Evolutionary conservation across 495 filamentous ascomycete species (phyloP), one percentile per base, ranked within the genome.

Genomic region (Cenococcum geophilum): DNA sequence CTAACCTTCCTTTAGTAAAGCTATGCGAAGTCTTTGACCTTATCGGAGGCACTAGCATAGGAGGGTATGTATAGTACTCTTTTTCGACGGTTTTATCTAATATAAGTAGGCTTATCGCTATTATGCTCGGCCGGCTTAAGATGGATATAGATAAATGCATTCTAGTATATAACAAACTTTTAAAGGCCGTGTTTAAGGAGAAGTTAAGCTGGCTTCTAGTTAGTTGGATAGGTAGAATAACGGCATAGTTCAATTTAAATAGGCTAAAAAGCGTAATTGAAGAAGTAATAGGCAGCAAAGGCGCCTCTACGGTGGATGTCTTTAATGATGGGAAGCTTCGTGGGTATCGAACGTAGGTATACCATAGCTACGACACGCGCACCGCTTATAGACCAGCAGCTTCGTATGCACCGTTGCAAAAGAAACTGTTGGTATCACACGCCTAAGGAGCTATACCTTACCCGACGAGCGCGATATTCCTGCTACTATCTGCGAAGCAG

Each of bases 11-110:
- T 56, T 51, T 49, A 1, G 45, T 54, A 45, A 67, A 67, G 37
- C 64, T 61, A 35, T 67, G 64, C 53, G 60, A 67, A 21, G 35
- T 58, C 4, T 67, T 67, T 40, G 63, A 62, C 35, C 56, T 66
- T 59, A 66, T 66, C 20, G 59, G 63, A 1, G 63, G 63, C 4
- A 67, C 64, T 12, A 67, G 64, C 47, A 67, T 61, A 25, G 64
- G 64, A 45, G 64, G 64, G 64, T 67, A 67, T 43, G 64, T 47
- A 35, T 16, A 16, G 34, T 43, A 57, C 14, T 40, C 8, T 56
- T 37, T 62, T 49, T 16, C 56, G 43, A 3, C 22, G 40, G 4
- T 52, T 53, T 62, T 62, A 23, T 16, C 20, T 6, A 21, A 61
- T 37, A 48, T 45, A 20, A 22, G 21, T 27, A 66, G 63, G 32